Base-by-base conservation (phyloP, 2,329 filamentous ascomycete genomes). In the Cadophora gregata region DNA sequence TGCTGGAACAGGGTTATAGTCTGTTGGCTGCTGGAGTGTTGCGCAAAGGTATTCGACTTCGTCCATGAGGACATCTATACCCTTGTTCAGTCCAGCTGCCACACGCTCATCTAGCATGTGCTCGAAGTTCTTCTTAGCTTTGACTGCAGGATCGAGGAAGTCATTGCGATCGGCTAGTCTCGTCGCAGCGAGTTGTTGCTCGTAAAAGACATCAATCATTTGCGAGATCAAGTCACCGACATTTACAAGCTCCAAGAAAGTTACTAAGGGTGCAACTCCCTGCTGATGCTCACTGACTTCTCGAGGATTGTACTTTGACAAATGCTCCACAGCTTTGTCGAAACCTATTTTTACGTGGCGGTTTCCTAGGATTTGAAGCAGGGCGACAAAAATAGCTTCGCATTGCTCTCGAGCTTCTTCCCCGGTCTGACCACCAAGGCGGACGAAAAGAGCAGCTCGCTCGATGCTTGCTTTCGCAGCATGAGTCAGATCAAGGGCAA, bases 141-240 rank as follows among this genome's bases (percentile, higher is more conserved):
- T 90, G 36, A 92, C 91, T 0, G 94, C 93, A 24, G 93, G 91
- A 75, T 97, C 93, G 58, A 99, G 84, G 75, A 99, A 99, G 80
- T 99, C 96, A 77, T 97, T 96, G 51, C 92, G 89, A 77, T 98
- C 95, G 1, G 91, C 91, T 62, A 99, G 89, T 74, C 92, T 92
- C 16, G 91, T 87, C 0, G 88, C 86, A 6, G 93, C 88, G 31
- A 99, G 86, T 80, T 99, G 96, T 80, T 98, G 96, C 77, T 97
- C 92, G 80, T 97, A 99, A 77, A 99, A 99, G 38, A 99, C 93
- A 77, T 99, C 96, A 66, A 99, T 88, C 96, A 99, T 99, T 78
- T 99, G 96, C 67, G 96, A 93, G 73, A 99, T 99, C 66, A 99
- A 84, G 78, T 99, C 96, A 66, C 96, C 96, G 0, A 99, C 95